Evolutionary conservation across 371 early-diverging fungal genomes (phyloP).

Genomic region (Mortierella polycephala): DNA sequence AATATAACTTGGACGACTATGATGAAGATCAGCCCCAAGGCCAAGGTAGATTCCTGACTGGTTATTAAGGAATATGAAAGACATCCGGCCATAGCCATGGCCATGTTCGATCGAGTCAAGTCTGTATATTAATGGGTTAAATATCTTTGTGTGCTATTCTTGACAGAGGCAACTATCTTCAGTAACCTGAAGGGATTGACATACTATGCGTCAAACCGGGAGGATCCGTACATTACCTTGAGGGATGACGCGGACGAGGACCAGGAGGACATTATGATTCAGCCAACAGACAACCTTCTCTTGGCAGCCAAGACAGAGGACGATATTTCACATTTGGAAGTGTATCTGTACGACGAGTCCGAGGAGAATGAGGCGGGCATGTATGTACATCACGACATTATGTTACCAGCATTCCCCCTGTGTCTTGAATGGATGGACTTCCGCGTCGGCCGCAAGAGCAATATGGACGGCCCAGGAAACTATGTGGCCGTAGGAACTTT

Average conservation of each 20-base stretch:
- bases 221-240: conserved; percentile 87
- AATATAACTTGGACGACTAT: conserved; percentile 83
- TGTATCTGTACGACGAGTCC: conserved; percentile 82
- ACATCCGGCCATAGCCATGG: too few species aligned
- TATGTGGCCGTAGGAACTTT: conserved; percentile 96
- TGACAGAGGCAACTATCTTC: conserved; percentile 62
- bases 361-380: conserved; percentile 83
- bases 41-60: conserved; percentile 29
- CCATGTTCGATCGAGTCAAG: too few species aligned
- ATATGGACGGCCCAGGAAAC: conserved; percentile 64
- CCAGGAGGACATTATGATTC: conserved; percentile 79
- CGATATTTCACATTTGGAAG: conserved; percentile 93
- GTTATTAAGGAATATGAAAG: too few species aligned
- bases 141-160: background rate
- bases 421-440: conserved; percentile 95
- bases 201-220: conserved; percentile 77
- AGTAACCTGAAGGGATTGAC: conserved; percentile 81
- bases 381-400: conserved; percentile 97
- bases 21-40: conserved; percentile 62
- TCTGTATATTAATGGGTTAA: too few species aligned
- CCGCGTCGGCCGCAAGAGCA: conserved; percentile 70
- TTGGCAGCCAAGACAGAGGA: conserved; percentile 95
- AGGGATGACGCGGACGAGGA: conserved; percentile 82
- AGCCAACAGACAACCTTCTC: conserved; percentile 86
- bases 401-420: conserved; percentile 97